Base-by-base conservation (phyloP, 2,329 filamentous ascomycete genomes). In the Colletotrichum sp. region DNA sequence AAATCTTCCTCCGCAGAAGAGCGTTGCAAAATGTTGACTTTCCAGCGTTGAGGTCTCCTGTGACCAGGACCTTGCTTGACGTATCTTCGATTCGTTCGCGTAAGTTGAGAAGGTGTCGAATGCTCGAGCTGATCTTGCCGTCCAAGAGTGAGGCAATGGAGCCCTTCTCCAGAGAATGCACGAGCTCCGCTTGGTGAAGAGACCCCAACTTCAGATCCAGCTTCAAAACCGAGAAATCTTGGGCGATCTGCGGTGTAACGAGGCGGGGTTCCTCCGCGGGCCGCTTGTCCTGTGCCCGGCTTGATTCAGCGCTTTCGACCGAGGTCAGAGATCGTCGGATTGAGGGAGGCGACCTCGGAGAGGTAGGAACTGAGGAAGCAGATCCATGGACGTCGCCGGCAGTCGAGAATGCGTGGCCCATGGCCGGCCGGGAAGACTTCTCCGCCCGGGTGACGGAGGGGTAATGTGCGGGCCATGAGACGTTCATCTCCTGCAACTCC, bases 21-120 rank as follows among this genome's bases (percentile, higher is more conserved):
- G 97, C 97, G 84, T 99, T 99, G 87, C 97, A 99, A 81, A 99
- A 99, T 1, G 97, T 99, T 6, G 97, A 99, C 83, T 99, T 99
- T 82, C 97, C 97, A 10, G 97, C 96, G 82, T 99, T 99, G 70
- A 99, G 86, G 83, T 99, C 97, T 81, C 97, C 97, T 0, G 97
- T 99, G 21, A 99, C 93, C 74, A 99, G 87, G 2, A 99, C 97
- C 84, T 99, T 99, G 86, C 96, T 99, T 6, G 96, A 95, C 0
- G 95, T 99, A 84, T 99, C 97, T 83, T 99, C 97, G 77, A 99
- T 99, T 69, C 97, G 93, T 79, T 99, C 97, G 76, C 96, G 93
- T 38, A 99, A 89, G 0, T 95, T 93, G 72, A 95, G 90, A 2
- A 99, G 90, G 84, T 99, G 97, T 80, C 96, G 95, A 82, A 99